Base-by-base conservation (phyloP, 1,139 yeast genomes). In the Saccharomycopsis hybrid region DNA sequence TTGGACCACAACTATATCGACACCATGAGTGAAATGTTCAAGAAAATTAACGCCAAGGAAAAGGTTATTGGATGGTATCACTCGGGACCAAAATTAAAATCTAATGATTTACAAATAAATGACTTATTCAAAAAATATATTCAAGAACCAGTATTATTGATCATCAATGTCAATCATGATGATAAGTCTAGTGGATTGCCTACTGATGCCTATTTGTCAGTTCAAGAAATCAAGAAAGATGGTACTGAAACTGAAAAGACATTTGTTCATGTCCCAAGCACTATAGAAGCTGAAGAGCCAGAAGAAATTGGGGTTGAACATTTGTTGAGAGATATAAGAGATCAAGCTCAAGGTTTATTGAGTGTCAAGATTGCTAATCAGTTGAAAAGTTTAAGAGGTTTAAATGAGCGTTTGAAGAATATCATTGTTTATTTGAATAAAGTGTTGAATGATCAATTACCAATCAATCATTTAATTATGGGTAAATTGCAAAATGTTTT, bases 291-390 rank as follows among this genome's bases (percentile, higher is more conserved):
- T 2, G 98, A 94, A 65, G 98, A 94, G 65, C 98, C 98, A 2
- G 98, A 94, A 68, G 99, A 94, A 68, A 94, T 94, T 59, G 98
- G 98, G 56, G 99, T 94, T 7, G 99, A 94, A 65, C 99, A 94
- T 64, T 70, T 94, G 55, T 71, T 94, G 57, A 81, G 97, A 62
- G 98, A 94, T 62, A 88, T 89, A 39, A 80, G 97, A 60, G 97
- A 92, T 64, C 97, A 90, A 60, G 97, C 97, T 5, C 95, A 96
- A 7, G 98, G 98, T 11, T 84, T 86, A 46, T 76, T 94, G 56
- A 84, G 97, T 1, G 78, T 90, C 49, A 80, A 84, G 63, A 82
- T 92, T 50, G 88, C 97, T 18, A 85, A 85, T 63, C 96, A 90
- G 61, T 78, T 92, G 62, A 88, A 85, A 60, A 87, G 97, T 0